These are phyloP conservation scores for Cordyceps pruinosa DNA, from an alignment of 2,329 filamentous ascomycete species.

Conservation along the genomic window DNA sequence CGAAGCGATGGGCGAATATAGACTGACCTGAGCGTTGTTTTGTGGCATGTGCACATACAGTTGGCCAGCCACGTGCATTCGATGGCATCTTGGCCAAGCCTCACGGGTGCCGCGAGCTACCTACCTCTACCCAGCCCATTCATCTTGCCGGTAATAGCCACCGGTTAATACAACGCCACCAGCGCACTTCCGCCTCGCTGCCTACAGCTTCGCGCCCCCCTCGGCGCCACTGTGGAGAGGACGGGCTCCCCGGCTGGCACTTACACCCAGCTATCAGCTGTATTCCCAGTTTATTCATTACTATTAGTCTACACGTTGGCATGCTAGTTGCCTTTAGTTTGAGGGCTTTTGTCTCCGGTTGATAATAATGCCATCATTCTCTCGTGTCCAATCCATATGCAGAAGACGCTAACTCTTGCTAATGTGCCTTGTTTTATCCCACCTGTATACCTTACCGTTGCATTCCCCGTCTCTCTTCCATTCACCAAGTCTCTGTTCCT, in stretches of 20 bases:
- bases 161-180: not conserved
- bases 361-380: not conserved
- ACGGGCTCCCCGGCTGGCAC: not conserved
- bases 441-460: not conserved
- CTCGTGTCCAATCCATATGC: not conserved
- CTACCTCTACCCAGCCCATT: not conserved
- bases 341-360: not conserved
- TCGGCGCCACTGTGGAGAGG: constrained; percentile 2
- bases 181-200: not conserved
- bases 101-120: not conserved
- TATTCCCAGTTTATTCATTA: not conserved
- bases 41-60: not conserved
- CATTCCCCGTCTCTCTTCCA: not conserved
- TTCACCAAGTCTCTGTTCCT: not conserved
- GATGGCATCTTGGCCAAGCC: not conserved
- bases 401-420: not conserved
- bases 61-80: no score
- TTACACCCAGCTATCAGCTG: not conserved
- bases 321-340: not conserved
- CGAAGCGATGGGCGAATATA: not conserved
- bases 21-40: no score
- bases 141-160: not conserved
- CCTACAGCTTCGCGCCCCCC: not conserved
- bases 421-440: not conserved
- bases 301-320: not conserved